Evolutionary conservation across 2,329 filamentous ascomycete species (phyloP).

Genomic region (Fusarium annulatum): DNA sequence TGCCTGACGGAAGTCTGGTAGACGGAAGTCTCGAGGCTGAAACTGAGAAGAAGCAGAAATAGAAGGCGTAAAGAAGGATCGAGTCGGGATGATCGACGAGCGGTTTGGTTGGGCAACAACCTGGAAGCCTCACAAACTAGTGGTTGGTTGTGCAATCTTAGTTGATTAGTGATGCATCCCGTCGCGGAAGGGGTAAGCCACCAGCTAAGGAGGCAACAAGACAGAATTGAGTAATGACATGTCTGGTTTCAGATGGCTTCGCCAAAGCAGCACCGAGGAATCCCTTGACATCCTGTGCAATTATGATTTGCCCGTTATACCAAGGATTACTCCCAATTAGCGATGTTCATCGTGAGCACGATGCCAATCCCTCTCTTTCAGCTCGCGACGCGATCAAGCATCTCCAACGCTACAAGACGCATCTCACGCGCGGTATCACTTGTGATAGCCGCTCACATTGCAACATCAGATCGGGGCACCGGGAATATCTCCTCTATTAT

Average conservation of each 20-base stretch:
- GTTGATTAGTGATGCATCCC: neutral
- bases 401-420: neutral
- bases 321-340: neutral
- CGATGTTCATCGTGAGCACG: neutral
- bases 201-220: neutral
- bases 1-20: conserved; percentile 53
- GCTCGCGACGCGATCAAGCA: neutral
- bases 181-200: neutral
- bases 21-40: conserved; percentile 29
- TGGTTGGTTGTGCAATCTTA: neutral
- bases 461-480: conserved; percentile 22
- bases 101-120: neutral
- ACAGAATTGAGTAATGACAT: conserved; percentile 14
- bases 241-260: neutral
- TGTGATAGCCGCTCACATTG: conserved; percentile 12
- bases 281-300: neutral
- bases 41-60: conserved; percentile 39
- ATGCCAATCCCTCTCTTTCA: neutral
- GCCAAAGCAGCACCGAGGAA: neutral
- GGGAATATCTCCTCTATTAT: conserved; percentile 6
- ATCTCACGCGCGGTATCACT: conserved; percentile 1
- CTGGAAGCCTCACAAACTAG: neutral
- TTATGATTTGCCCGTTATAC: neutral
- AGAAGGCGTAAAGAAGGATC: neutral
- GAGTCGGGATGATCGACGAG: neutral